phyloP scores from a whole-genome alignment of 1,139 yeast species.

The Diutina scorzettiae region DNA sequence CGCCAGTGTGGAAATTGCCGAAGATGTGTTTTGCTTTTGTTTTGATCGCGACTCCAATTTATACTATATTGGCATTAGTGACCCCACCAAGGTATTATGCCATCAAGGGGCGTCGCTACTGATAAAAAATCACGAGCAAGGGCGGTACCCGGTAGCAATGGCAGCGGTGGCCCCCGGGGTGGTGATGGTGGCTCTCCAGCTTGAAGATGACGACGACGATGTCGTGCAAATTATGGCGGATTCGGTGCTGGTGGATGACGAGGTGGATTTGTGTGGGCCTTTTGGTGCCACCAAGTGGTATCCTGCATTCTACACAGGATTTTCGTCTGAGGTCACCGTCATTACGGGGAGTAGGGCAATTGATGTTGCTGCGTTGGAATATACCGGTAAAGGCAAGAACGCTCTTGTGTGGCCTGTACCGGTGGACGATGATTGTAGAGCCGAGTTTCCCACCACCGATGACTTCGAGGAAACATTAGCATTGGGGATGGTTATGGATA shows the following conservation, averaged over 20 bases:
- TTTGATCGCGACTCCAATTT: background rate
- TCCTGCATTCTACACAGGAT: background rate
- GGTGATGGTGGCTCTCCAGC: background rate
- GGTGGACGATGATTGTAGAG: background rate
- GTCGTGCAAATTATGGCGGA: background rate
- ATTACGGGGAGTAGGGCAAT: background rate
- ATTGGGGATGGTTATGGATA: background rate
- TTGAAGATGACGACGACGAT: background rate
- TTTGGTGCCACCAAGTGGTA: background rate
- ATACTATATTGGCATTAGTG: background rate
- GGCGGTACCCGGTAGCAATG: background rate
- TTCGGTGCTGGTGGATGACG: background rate
- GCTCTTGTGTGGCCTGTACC: background rate
- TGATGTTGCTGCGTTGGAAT: background rate
- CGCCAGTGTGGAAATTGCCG: background rate
- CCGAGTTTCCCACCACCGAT: background rate
- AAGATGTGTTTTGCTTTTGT: constrained; percentile 1
- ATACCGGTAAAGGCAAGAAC: background rate
- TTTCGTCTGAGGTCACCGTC: no score
- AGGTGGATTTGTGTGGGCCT: background rate
- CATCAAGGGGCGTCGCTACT: background rate
- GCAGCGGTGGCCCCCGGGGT: background rate
- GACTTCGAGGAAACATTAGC: constrained; percentile 1
- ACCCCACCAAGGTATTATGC: background rate
- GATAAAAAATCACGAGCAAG: background rate